Base-by-base conservation (phyloP, 257 asterid genomes). In the Plantago elongata region DNA sequence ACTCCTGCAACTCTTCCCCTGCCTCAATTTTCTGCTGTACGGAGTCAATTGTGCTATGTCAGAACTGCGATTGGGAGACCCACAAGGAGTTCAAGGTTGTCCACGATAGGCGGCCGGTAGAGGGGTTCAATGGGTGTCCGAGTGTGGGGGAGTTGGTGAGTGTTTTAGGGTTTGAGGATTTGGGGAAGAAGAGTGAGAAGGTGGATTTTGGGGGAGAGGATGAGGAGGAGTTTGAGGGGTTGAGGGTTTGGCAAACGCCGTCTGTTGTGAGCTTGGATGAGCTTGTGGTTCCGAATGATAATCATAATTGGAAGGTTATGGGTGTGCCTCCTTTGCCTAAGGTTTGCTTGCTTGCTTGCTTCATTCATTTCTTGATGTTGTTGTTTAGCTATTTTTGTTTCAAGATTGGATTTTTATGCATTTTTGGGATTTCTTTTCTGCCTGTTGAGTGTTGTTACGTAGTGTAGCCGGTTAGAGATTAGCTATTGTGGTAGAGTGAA, bases 251-350 rank as follows among this genome's bases (percentile, higher is more conserved):
- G 96, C 96, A 93, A 71, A 80, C 95, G 46, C 91, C 87, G 48
- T 66, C 89, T 8, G 58, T 87, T 50, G 94, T 83, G 57, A 77
- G 88, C 60, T 76, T 93, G 55, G 90, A 89, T 68, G 96, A 93
- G 71, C 69, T 89, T 84, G 78, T 89, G 48, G 75, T 73, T 62
- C 56, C 85, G 1, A 70, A 61, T 74, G 85, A 69, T 56, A 58
- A 60, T 63, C 67, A 69, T 57, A 48, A 1, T 3, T 58, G 45
- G 73, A 95, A 85, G 82, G 94, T 91, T 69, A 74, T 85, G 81
- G 89, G 92, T 0, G 92, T 93, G 29, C 97, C 99, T 65, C 94
- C 97, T 62, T 77, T 93, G 57, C 99, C 99, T 15, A 93, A 93
- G 99, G 99, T 91, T 61, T 43, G 64, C 57, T 58, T 38, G 1